Percentiles rank a stretch among this genome's conserved stretches.
Conservation (phyloP, 2,329 filamentous ascomycete genomes). For the Fusarium fracticaudum region DNA sequence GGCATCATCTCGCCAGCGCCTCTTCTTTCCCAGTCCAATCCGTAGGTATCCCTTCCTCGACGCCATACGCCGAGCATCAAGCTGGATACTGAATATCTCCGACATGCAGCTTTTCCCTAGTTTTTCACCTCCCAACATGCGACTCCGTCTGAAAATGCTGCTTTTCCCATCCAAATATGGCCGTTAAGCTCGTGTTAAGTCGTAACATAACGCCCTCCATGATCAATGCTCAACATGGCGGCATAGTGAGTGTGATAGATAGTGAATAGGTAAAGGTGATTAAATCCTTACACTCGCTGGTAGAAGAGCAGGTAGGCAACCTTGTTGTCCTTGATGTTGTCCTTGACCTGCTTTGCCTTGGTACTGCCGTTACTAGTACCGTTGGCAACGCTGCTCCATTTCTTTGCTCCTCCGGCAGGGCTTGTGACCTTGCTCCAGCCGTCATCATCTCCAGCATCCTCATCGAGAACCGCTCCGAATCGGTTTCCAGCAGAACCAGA, state of each 20-base stretch:
- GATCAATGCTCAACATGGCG: conserved; percentile 17
- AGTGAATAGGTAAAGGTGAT: conserved; percentile 6
- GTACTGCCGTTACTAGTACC: conserved; percentile 64
- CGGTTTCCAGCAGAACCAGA: conserved; percentile 70
- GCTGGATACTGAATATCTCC: conserved; percentile 36
- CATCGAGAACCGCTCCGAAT: conserved; percentile 75
- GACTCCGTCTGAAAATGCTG: conserved; percentile 40
- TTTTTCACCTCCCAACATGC: conserved; percentile 33
- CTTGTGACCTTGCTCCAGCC: conserved; percentile 85
- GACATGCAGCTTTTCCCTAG: conserved; percentile 33
- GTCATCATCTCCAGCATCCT: conserved; percentile 72
- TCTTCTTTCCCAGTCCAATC: conserved; percentile 20
- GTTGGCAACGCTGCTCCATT: conserved; percentile 75
- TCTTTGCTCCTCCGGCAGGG: conserved; percentile 72
- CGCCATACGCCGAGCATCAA: conserved; percentile 44
- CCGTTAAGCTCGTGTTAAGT: conserved; percentile 40
- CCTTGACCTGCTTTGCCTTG: conserved; percentile 67
- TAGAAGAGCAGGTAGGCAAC: conserved; percentile 98
- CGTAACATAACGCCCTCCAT: conserved; percentile 34
- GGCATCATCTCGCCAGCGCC: conserved; percentile 22
- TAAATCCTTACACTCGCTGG: conserved; percentile 69
- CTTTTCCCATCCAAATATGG: conserved; percentile 42
- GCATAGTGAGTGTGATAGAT: conserved; percentile 30
- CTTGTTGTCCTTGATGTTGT: conserved; percentile 87
- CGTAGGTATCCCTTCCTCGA: conserved; percentile 39